These are phyloP conservation scores for Gossypium australe DNA, from an alignment of 345 rosid genomes.

Conservation along the genomic window DNA sequence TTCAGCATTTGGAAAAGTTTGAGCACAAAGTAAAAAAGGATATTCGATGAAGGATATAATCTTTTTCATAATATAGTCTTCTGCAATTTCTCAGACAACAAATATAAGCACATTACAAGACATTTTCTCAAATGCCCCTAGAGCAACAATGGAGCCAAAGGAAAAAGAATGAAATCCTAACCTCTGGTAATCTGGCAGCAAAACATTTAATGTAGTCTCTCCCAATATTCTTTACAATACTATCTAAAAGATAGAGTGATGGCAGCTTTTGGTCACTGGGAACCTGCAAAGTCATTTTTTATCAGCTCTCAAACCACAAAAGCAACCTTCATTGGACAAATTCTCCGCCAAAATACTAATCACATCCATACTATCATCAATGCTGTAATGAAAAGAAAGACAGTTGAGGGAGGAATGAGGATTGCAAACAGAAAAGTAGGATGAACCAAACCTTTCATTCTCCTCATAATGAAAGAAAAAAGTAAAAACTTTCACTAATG, in stretches of 20 bases:
- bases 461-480: neutral
- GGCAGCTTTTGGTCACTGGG: conserved; percentile 99
- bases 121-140: neutral
- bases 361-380: neutral
- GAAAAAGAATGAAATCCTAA: conserved; percentile 33
- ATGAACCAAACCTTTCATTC: neutral
- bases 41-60: no score
- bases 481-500: no score
- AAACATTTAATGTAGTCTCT: conserved; percentile 85
- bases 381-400: neutral
- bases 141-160: conserved; percentile 6
- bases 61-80: neutral
- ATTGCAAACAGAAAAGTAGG: neutral
- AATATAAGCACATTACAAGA: conserved; percentile 1
- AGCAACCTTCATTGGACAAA: neutral
- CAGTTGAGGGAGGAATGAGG: neutral
- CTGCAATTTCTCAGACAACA: neutral
- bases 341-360: neutral
- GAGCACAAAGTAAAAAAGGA: no score
- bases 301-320: conserved; percentile 32
- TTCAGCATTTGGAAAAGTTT: no score
- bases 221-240: conserved; percentile 97
- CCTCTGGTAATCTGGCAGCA: conserved; percentile 81
- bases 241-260: conserved; percentile 81
- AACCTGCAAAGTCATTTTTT: conserved; percentile 63